Conservation (phyloP, 108 stramenopile genomes). For the Nitzschia palea region DNA sequence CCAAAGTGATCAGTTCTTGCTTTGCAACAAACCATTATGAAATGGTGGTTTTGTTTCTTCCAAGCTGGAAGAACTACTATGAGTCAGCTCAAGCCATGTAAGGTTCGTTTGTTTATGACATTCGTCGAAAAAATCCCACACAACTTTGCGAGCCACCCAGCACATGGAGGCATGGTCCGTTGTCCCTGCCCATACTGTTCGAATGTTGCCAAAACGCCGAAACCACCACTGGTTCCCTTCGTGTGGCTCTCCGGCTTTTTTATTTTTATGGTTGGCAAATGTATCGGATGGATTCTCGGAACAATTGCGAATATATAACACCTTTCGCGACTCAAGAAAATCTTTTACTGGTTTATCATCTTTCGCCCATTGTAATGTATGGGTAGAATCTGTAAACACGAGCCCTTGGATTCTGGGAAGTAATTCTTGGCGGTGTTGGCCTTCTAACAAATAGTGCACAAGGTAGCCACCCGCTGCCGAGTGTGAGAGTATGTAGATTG, state of each 20-base stretch:
- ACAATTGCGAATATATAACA: constrained; percentile 48
- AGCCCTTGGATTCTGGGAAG: constrained; percentile 32
- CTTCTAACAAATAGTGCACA: constrained; percentile 42
- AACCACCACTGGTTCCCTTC: constrained; percentile 47
- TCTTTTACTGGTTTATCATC: constrained; percentile 18
- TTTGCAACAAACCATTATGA: no score
- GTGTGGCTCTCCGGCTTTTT: constrained; percentile 18
- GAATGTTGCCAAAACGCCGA: constrained; percentile 55
- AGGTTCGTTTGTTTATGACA: background rate
- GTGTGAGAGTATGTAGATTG: constrained; percentile 50
- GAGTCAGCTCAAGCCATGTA: no score
- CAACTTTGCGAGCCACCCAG: constrained; percentile 36
- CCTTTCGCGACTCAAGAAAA: constrained; percentile 40
- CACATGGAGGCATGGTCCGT: constrained; percentile 51
- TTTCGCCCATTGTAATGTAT: constrained; percentile 60
- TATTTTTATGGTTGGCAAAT: constrained; percentile 30
- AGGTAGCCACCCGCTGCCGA: constrained; percentile 53
- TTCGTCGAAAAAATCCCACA: constrained; percentile 55
- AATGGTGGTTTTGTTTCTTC: no score
- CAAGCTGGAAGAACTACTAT: no score
- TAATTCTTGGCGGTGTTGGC: constrained; percentile 7
- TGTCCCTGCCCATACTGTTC: constrained; percentile 59
- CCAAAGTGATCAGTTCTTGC: no score
- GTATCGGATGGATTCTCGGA: constrained; percentile 24
- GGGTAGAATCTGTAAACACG: constrained; percentile 64